These are phyloP conservation scores for Abrus precatorius DNA, from an alignment of 306 rosid species.

Conservation along the genomic window DNA sequence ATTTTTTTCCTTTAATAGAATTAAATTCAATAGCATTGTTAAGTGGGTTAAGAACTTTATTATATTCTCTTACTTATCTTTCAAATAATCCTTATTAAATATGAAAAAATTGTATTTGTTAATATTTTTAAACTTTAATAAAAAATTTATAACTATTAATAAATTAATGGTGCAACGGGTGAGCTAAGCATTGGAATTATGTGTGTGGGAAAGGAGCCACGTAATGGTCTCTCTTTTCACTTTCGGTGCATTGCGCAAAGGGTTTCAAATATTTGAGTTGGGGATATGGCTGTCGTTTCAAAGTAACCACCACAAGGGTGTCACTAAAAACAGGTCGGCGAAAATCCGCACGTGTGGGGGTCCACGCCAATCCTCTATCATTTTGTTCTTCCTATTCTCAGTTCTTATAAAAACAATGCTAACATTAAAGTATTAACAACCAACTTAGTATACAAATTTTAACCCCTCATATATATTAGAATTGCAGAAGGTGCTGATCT, in stretches of 20 bases:
- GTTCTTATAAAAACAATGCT: no score
- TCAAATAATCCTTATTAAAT: no score
- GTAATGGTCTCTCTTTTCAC: slow-evolving; percentile 40
- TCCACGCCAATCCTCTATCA: slow-evolving; percentile 42
- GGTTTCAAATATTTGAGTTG: neutral
- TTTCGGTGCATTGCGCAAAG: slow-evolving; percentile 63
- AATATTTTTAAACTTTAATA: no score
- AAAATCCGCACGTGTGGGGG: slow-evolving; percentile 65
- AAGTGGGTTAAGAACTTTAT: neutral
- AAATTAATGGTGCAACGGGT: neutral
- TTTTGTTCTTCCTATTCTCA: slow-evolving; percentile 26
- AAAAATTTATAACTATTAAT: no score
- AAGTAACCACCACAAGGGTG: slow-evolving; percentile 57
- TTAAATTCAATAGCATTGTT: neutral
- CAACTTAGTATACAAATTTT: neutral
- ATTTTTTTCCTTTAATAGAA: neutral
- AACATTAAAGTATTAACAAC: neutral
- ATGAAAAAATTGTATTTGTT: no score
- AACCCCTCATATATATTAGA: no score
- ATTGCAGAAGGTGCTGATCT: no score
- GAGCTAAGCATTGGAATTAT: slow-evolving; percentile 26
- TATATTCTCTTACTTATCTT: no score
- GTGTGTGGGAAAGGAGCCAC: slow-evolving; percentile 48
- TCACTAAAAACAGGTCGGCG: slow-evolving; percentile 59
- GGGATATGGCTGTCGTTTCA: slow-evolving; percentile 43